phyloP scores from a whole-genome alignment of 257 asterid genomes.

The Solanum boliviense region DNA sequence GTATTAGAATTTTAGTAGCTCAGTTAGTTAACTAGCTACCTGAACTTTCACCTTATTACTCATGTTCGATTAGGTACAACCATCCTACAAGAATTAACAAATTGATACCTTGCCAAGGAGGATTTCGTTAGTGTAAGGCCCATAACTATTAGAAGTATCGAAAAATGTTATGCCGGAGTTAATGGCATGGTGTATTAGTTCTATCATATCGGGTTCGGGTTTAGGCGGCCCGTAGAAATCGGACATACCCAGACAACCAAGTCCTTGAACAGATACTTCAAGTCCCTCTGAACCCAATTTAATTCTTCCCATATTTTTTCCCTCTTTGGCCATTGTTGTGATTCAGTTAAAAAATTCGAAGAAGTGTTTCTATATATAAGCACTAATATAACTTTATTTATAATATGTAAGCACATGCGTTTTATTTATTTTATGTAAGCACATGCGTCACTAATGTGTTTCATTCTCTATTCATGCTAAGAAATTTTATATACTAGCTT shows the following conservation, averaged over 20 bases:
- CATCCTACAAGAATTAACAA: not conserved
- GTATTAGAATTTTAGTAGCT: too few relatives aligned
- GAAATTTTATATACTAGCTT: not conserved
- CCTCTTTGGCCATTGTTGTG: not conserved
- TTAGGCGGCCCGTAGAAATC: conserved; percentile 29
- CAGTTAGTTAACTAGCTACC: not conserved
- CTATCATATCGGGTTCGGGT: conserved; percentile 35
- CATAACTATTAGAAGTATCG: conserved; percentile 30
- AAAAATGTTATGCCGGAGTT: conserved; percentile 23
- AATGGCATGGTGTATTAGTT: conserved; percentile 30
- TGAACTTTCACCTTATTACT: too few relatives aligned
- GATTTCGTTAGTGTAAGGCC: conserved; percentile 31
- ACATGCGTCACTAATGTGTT: not conserved
- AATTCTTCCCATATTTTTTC: conserved; percentile 6
- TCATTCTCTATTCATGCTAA: too few relatives aligned
- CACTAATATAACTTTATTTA: not conserved
- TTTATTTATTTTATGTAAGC: not conserved
- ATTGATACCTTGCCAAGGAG: conserved; percentile 26
- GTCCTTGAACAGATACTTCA: conserved; percentile 25
- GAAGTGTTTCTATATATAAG: not conserved
- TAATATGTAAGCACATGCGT: not conserved
- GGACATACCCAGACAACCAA: conserved; percentile 44
- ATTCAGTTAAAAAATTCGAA: not conserved
- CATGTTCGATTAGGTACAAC: not conserved
- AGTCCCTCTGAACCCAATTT: conserved; percentile 32